Evolutionary conservation across 2,329 filamentous ascomycete species (phyloP), one percentile per base, ranked within the genome.

Genomic region (Aspergillus versicolor): DNA sequence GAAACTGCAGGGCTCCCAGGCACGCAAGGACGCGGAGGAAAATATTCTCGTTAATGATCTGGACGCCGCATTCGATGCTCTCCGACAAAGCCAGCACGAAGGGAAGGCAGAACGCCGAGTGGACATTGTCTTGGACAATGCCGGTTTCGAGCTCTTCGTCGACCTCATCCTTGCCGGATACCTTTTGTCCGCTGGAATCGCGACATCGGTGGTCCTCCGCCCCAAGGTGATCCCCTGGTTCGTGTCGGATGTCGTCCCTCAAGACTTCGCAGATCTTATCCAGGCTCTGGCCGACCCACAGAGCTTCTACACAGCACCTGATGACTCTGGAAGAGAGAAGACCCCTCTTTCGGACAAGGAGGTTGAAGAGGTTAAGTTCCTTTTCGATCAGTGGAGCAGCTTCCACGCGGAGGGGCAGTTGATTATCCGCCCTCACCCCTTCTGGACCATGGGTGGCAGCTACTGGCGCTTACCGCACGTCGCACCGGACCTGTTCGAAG

Each of bases 141-240:
- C 94, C 19, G 94, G 94, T 5, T 99, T 99, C 70, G 94, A 99
- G 79, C 84, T 99, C 12, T 99, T 92, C 70, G 94, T 97, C 63
- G 94, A 99, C 70, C 82, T 99, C 9, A 87, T 97, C 56, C 83
- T 99, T 2, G 92, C 91, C 0, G 93, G 92, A 1, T 99, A 96
- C 71, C 82, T 99, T 13, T 82, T 99, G 6, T 87, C 91, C 0
- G 82, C 91, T 0, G 90, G 89, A 0, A 84, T 99, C 5, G 94
- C 94, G 0, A 97, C 92, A 0, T 86, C 86, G 22, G 82, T 99
- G 13, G 87, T 97, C 19, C 83, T 99, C 9, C 92, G 96, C 69
- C 92, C 94, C 51, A 99, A 99, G 78, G 88, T 87, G 21, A 92
- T 99, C 57, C 94, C 94, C 1, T 99, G 94, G 94, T 99, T 97